Conservation (phyloP, 2,329 filamentous ascomycete species). For the Xylaria sp. region DNA sequence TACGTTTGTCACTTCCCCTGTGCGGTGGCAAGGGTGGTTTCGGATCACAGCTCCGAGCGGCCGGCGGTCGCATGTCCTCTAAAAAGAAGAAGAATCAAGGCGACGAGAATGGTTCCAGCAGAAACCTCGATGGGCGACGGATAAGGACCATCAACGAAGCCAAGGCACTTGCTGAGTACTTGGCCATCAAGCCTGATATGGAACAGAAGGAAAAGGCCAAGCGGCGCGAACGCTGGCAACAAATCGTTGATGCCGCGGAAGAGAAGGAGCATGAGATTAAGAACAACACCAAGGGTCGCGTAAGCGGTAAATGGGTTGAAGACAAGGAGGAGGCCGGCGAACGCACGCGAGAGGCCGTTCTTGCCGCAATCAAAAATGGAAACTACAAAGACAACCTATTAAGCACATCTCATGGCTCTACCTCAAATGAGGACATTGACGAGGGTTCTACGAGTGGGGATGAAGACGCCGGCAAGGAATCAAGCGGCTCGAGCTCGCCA, state of each 20-base stretch:
- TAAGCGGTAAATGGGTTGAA: constrained; percentile 95
- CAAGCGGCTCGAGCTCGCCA: constrained; percentile 58
- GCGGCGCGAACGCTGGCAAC: constrained; percentile 84
- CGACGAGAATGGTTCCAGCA: constrained; percentile 88
- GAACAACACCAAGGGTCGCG: constrained; percentile 73
- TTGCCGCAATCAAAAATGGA: constrained; percentile 74
- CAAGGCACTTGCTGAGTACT: constrained; percentile 92
- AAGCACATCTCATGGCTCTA: constrained; percentile 61
- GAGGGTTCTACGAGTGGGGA: constrained; percentile 50
- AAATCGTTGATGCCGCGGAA: constrained; percentile 87
- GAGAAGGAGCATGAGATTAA: constrained; percentile 84
- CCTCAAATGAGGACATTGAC: constrained; percentile 52
- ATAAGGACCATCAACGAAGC: constrained; percentile 93
- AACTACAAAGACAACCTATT: constrained; percentile 70
- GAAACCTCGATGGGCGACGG: constrained; percentile 91
- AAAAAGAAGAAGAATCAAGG: constrained; percentile 84
- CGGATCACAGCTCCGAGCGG: constrained; percentile 94
- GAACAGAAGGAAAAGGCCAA: constrained; percentile 92
- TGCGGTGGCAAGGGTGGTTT: constrained; percentile 98
- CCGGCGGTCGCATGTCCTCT: constrained; percentile 98
- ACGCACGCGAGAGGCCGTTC: constrained; percentile 80
- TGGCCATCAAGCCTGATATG: constrained; percentile 97
- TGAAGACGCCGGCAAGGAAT: constrained; percentile 53
- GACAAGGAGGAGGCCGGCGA: constrained; percentile 91
- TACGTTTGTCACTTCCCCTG: constrained; percentile 81